Percentiles rank a stretch among this genome's conserved stretches.
phyloP scores from a whole-genome alignment of 495 filamentous ascomycete species.

The Neurospora sp. region DNA sequence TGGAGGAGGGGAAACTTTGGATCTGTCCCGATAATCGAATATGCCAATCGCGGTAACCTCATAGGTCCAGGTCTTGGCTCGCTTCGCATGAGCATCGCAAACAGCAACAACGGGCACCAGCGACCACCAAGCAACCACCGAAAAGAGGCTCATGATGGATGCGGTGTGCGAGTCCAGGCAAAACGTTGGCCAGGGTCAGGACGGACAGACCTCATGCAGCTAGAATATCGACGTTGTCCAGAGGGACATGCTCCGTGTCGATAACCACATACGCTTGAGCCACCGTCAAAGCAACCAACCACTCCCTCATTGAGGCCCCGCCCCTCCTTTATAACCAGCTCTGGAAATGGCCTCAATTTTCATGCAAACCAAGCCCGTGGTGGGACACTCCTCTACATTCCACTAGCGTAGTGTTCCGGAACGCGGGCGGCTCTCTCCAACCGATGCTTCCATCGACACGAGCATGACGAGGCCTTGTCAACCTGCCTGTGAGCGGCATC shows the following conservation, averaged over 20 bases:
- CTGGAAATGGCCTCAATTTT: neutral
- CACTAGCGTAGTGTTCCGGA: neutral
- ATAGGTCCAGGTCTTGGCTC: neutral
- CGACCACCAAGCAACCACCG: neutral
- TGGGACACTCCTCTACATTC: neutral
- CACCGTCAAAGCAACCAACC: neutral
- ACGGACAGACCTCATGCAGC: neutral
- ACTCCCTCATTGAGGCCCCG: neutral
- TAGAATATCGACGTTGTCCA: neutral
- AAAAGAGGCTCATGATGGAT: neutral
- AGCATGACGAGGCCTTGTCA: neutral
- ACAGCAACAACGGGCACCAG: neutral
- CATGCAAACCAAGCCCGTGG: neutral
- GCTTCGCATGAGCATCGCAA: neutral
- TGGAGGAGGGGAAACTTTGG: neutral
- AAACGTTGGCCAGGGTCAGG: neutral
- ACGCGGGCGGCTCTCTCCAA: neutral
- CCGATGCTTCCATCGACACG: neutral
- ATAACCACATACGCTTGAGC: neutral
- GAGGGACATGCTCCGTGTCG: neutral
- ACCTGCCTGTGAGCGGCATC: neutral
- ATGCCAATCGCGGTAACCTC: neutral
- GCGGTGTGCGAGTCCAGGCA: neutral
- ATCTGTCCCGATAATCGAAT: neutral
- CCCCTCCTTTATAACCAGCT: neutral